A percentile compares a stretch with the other conserved stretches of the same genome.
Conservation (phyloP, 805 yeast species). For the Saccharomycopsis fodiens region DNA sequence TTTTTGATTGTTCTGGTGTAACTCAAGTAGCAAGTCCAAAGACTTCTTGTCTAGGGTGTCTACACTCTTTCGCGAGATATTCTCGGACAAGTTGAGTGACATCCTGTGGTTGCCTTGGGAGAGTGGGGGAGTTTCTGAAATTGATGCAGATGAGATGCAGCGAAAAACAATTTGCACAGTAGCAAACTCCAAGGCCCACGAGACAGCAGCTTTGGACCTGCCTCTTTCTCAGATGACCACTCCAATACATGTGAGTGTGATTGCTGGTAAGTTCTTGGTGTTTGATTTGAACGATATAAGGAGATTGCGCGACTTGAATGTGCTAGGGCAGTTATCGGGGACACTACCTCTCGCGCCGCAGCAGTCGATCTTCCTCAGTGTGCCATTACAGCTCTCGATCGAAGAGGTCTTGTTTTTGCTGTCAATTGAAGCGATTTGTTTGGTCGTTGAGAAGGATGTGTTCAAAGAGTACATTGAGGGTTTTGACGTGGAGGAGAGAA, state of each 20-base stretch:
- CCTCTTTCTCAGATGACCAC: no score
- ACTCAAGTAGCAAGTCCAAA: neutral
- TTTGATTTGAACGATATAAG: conserved; percentile 51
- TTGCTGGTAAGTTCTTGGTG: conserved; percentile 34
- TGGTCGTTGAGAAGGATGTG: conserved; percentile 36
- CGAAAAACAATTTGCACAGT: no score
- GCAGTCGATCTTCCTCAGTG: conserved; percentile 78
- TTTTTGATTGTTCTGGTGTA: conserved; percentile 5
- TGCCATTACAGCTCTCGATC: conserved; percentile 65
- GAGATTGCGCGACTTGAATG: conserved; percentile 48
- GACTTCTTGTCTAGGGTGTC: neutral
- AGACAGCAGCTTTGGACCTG: no score
- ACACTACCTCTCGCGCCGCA: conserved; percentile 88
- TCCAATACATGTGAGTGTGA: conserved; percentile 11
- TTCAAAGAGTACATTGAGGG: conserved; percentile 21
- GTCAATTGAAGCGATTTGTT: conserved; percentile 31
- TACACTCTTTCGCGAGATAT: conserved; percentile 1
- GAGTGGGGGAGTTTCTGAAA: no score
- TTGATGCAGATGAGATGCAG: no score
- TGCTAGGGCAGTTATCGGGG: conserved; percentile 75
- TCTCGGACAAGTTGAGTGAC: conserved; percentile 1
- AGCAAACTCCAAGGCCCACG: no score
- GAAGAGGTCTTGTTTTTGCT: conserved; percentile 72
- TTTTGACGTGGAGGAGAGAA: conserved; percentile 17
- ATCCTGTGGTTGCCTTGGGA: neutral